A percentile compares a stretch with the other conserved stretches of the same genome.
Evolutionary conservation across 352 stramenopile species (phyloP).

Genomic region (Globisporangium emineosum): DNA sequence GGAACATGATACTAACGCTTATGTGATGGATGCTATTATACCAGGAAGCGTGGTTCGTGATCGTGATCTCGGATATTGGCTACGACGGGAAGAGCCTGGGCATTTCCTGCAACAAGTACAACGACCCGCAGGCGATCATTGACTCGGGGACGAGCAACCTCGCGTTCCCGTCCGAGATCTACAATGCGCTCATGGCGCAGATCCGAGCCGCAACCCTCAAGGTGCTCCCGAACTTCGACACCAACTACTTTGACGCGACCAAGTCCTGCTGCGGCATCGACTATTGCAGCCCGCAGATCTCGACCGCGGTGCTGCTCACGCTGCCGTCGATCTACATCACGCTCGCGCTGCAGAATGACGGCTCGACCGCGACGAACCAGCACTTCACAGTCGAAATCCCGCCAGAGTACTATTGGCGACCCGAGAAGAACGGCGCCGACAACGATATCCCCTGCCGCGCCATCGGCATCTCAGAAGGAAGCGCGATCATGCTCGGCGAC

Average conservation of each 20-base stretch:
- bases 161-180: constrained; percentile 68
- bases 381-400: constrained; percentile 81
- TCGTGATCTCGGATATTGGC: constrained; percentile 72
- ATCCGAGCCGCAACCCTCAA: constrained; percentile 58
- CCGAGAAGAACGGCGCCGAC: constrained; percentile 70
- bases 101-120: constrained; percentile 64
- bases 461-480: constrained; percentile 75
- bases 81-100: constrained; percentile 58
- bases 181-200: constrained; percentile 68
- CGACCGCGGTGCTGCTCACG: constrained; percentile 43
- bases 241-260: constrained; percentile 67
- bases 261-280: constrained; percentile 64
- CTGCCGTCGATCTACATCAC: constrained; percentile 80
- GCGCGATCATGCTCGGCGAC: constrained; percentile 64
- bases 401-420: constrained; percentile 80
- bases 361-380: constrained; percentile 38
- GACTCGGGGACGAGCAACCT: constrained; percentile 85
- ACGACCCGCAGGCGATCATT: constrained; percentile 74
- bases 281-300: constrained; percentile 67
- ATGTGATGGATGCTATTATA: neutral
- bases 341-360: constrained; percentile 53
- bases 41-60: constrained; percentile 80
- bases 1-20: neutral
- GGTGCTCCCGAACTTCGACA: constrained; percentile 58
- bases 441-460: constrained; percentile 54